Percentiles rank a stretch among this genome's conserved stretches.
These are phyloP conservation scores for Hypoxylon sp. DNA, from an alignment of 2,329 filamentous ascomycete species.

Conservation along the genomic window DNA sequence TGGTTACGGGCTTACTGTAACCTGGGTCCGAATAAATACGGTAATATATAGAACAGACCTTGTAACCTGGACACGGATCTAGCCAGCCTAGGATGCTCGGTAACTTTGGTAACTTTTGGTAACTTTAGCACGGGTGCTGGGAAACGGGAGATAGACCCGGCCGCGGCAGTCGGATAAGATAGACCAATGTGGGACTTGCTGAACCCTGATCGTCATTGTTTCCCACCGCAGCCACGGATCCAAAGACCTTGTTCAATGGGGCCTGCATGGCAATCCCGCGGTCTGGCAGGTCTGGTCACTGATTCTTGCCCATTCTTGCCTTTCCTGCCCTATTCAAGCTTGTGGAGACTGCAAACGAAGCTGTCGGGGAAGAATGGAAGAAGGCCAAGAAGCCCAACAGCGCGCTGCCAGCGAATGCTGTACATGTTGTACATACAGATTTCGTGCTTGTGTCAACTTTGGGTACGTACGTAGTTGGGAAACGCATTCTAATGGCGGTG, in stretches of 20 bases:
- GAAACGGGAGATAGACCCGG: slow-evolving; percentile 44
- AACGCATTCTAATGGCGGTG: slow-evolving; percentile 31
- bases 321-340: slow-evolving; percentile 28
- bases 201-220: slow-evolving; percentile 46
- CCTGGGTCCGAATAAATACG: slow-evolving; percentile 18
- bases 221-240: slow-evolving; percentile 39
- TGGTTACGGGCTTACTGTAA: slow-evolving; percentile 42
- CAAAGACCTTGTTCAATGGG: slow-evolving; percentile 43
- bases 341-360: slow-evolving; percentile 38
- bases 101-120: neutral
- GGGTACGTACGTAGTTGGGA: slow-evolving; percentile 30
- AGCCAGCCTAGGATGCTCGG: slow-evolving; percentile 27
- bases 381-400: slow-evolving; percentile 34
- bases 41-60: slow-evolving; percentile 10
- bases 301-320: slow-evolving; percentile 7
- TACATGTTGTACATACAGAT: slow-evolving; percentile 37
- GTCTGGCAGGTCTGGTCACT: slow-evolving; percentile 39
- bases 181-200: slow-evolving; percentile 32
- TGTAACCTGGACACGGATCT: slow-evolving; percentile 37
- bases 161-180: slow-evolving; percentile 46
- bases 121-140: slow-evolving; percentile 7
- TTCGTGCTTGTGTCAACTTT: slow-evolving; percentile 27
- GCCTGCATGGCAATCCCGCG: slow-evolving; percentile 42
- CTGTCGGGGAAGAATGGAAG: slow-evolving; percentile 31
- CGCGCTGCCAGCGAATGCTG: slow-evolving; percentile 41